Percentiles rank a stretch among this genome's conserved stretches.
Conservation (phyloP, 768 basidiomycete species). For the Pholiota conissans region DNA sequence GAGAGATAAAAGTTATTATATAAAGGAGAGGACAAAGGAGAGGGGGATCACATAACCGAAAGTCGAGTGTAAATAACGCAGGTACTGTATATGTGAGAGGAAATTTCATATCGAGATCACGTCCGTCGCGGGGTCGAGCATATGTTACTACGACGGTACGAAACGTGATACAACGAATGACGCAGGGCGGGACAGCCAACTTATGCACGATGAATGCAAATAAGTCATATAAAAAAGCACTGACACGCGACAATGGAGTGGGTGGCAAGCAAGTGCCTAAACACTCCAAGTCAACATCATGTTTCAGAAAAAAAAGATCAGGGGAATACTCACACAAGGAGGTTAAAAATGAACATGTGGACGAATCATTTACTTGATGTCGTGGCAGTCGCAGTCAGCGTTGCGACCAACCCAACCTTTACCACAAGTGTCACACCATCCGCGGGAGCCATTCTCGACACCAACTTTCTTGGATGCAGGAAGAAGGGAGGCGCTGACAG, state of each 20-base stretch:
- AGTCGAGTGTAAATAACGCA: constrained; percentile 3
- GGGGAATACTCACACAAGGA: constrained; percentile 29
- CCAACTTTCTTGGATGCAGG: constrained; percentile 53
- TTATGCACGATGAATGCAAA: constrained; percentile 23
- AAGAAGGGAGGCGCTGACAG: constrained; percentile 41
- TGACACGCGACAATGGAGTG: constrained; percentile 22
- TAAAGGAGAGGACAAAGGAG: constrained; percentile 4
- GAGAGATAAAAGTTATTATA: background rate
- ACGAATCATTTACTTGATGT: constrained; percentile 52
- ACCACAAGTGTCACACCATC: constrained; percentile 77
- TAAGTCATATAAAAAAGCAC: constrained; percentile 26
- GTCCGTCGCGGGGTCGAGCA: constrained; percentile 65
- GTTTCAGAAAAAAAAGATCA: background rate
- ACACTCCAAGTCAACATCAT: constrained; percentile 1
- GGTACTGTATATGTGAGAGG: constrained; percentile 27
- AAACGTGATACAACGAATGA: constrained; percentile 62
- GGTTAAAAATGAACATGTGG: constrained; percentile 16
- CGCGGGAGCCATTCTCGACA: constrained; percentile 59
- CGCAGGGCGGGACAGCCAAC: constrained; percentile 42
- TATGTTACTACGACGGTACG: constrained; percentile 56
- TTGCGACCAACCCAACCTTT: constrained; percentile 61
- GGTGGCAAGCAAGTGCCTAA: constrained; percentile 29
- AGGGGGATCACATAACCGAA: constrained; percentile 9
- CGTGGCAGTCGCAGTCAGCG: constrained; percentile 59
- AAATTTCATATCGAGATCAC: constrained; percentile 56